Conservation (phyloP, 2,329 filamentous ascomycete genomes). For the Fusarium continuum region DNA sequence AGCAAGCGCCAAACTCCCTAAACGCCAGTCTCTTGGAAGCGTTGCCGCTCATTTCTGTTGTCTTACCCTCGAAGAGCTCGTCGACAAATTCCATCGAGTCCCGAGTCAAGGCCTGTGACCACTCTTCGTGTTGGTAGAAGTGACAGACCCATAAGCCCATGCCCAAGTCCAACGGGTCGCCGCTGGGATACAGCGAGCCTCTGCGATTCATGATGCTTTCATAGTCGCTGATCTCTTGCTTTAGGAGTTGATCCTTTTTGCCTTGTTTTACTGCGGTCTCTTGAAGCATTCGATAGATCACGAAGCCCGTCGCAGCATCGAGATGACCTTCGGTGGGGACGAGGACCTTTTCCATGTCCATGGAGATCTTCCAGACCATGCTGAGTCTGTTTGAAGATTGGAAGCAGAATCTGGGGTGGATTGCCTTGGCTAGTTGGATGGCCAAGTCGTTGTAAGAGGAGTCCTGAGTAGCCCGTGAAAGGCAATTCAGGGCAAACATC, state of each 20-base stretch:
- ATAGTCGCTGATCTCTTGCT: slow-evolving; percentile 63
- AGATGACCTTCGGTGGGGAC: slow-evolving; percentile 63
- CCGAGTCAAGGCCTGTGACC: slow-evolving; percentile 54
- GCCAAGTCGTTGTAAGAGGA: slow-evolving; percentile 60
- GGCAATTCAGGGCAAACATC: slow-evolving; percentile 69
- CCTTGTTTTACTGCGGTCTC: slow-evolving; percentile 47
- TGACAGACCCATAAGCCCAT: slow-evolving; percentile 68
- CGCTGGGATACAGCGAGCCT: slow-evolving; percentile 55
- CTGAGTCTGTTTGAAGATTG: slow-evolving; percentile 29
- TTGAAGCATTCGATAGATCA: slow-evolving; percentile 60
- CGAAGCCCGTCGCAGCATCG: slow-evolving; percentile 64
- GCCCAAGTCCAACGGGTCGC: slow-evolving; percentile 64
- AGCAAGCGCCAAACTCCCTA: slow-evolving; percentile 62
- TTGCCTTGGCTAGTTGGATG: slow-evolving; percentile 60
- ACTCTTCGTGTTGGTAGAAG: slow-evolving; percentile 58
- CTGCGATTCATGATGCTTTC: slow-evolving; percentile 56
- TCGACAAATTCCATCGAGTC: slow-evolving; percentile 44
- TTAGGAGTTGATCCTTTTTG: slow-evolving; percentile 47
- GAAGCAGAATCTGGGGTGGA: slow-evolving; percentile 62
- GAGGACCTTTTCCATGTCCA: slow-evolving; percentile 57
- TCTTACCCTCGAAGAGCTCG: slow-evolving; percentile 31
- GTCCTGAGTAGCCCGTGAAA: slow-evolving; percentile 58
- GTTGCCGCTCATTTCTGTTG: slow-evolving; percentile 36
- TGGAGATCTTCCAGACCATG: slow-evolving; percentile 67
- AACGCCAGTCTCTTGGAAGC: slow-evolving; percentile 56